Conservation (phyloP, 1,139 yeast genomes). For the Yamadazyma dushanensis region DNA sequence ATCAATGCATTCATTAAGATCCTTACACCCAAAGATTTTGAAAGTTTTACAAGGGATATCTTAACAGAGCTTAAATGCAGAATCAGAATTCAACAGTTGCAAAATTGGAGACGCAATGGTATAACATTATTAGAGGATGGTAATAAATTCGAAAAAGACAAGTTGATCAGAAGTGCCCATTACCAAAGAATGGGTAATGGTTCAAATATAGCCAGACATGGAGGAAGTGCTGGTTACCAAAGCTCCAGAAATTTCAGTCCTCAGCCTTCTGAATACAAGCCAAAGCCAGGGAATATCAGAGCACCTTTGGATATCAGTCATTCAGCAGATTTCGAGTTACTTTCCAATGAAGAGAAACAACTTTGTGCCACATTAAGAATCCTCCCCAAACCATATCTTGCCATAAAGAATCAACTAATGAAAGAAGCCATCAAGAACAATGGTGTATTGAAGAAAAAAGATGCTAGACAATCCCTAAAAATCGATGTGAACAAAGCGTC, state of each 20-base stretch:
- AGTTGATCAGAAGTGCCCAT: slow-evolving; percentile 58
- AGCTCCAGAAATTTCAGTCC: slow-evolving; percentile 29
- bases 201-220: slow-evolving; percentile 29
- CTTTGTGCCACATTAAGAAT: slow-evolving; percentile 82
- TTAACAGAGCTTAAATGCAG: slow-evolving; percentile 78
- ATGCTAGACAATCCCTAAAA: slow-evolving; percentile 77
- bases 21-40: slow-evolving; percentile 79
- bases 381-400: slow-evolving; percentile 89
- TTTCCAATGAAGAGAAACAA: slow-evolving; percentile 83
- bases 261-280: slow-evolving; percentile 43
- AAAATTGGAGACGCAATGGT: slow-evolving; percentile 91
- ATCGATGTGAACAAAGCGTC: slow-evolving; percentile 87
- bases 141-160: slow-evolving; percentile 83
- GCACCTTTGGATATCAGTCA: slow-evolving; percentile 75
- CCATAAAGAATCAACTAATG: slow-evolving; percentile 88
- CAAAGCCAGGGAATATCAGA: slow-evolving; percentile 37
- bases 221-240: slow-evolving; percentile 14
- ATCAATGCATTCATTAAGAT: slow-evolving; percentile 81
- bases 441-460: slow-evolving; percentile 78
- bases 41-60: slow-evolving; percentile 68
- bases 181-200: slow-evolving; percentile 61
- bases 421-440: slow-evolving; percentile 84
- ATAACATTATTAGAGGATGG: slow-evolving; percentile 84
- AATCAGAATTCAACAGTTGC: slow-evolving; percentile 81
- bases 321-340: slow-evolving; percentile 77